A percentile compares a stretch with the other conserved stretches of the same genome.
Conservation (phyloP, 106 monocot species). For the Chionographis japonica region DNA sequence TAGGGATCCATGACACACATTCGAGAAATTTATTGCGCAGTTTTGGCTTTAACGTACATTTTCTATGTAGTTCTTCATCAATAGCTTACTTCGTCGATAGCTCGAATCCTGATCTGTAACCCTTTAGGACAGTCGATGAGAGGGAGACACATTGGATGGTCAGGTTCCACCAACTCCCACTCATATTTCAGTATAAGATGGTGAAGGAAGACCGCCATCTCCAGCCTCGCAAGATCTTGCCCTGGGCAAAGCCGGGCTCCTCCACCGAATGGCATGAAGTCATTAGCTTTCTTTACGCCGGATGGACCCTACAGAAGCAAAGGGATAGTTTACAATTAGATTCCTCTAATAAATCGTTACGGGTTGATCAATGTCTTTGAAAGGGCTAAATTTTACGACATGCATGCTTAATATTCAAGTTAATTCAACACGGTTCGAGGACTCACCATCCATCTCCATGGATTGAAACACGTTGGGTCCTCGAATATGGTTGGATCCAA, state of each 20-base stretch:
- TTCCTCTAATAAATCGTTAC: too few relatives aligned
- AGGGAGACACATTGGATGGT: neutral
- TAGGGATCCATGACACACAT: too few relatives aligned
- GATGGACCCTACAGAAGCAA: neutral
- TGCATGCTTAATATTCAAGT: too few relatives aligned
- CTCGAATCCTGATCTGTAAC: constrained; percentile 6
- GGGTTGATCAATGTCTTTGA: too few relatives aligned
- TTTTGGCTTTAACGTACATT: too few relatives aligned
- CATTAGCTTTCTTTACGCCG: neutral
- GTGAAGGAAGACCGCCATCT: constrained; percentile 11
- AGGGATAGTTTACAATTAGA: too few relatives aligned
- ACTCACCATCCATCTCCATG: constrained; percentile 11
- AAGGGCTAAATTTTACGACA: too few relatives aligned
- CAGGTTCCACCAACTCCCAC: constrained; percentile 6
- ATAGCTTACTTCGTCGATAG: too few relatives aligned
- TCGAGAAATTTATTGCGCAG: too few relatives aligned
- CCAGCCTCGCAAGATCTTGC: constrained; percentile 12
- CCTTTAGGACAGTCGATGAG: constrained; percentile 1
- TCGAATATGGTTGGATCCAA: constrained; percentile 6
- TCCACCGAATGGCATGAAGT: constrained; percentile 15
- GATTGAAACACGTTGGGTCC: neutral
- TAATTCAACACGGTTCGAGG: too few relatives aligned
- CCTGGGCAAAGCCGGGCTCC: constrained; percentile 6
- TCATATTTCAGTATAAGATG: neutral
- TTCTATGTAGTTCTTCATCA: too few relatives aligned